These are phyloP conservation scores for Rhizophagus prolifer DNA, from an alignment of 192 early-diverging fungal genomes.

Conservation along the genomic window DNA sequence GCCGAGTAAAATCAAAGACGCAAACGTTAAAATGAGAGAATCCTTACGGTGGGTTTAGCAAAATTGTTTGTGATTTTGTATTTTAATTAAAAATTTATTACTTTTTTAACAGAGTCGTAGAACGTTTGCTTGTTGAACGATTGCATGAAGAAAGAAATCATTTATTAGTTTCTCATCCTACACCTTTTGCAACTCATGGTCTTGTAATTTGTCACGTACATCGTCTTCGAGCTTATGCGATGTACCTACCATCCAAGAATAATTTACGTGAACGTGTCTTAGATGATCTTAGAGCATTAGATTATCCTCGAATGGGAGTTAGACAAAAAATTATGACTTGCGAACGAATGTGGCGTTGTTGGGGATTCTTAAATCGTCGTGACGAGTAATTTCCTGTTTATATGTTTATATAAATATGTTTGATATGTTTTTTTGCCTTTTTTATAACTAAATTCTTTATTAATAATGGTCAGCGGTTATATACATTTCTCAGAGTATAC, in stretches of 20 bases:
- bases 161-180: neutral
- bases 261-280: conserved; percentile 62
- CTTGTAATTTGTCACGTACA: conserved; percentile 64
- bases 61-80: conserved; percentile 49
- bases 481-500: no score
- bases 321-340: conserved; percentile 57
- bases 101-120: conserved; percentile 9
- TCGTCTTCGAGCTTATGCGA: conserved; percentile 51
- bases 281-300: conserved; percentile 80
- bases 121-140: conserved; percentile 31
- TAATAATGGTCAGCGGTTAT: no score
- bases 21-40: conserved; percentile 35
- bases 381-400: neutral
- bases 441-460: no score
- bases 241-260: conserved; percentile 43
- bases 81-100: neutral
- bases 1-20: conserved; percentile 37
- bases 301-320: conserved; percentile 51
- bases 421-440: no score
- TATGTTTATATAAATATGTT: no score
- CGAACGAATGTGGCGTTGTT: conserved; percentile 65
- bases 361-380: conserved; percentile 49
- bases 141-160: conserved; percentile 36
- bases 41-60: conserved; percentile 58
- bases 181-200: conserved; percentile 47